These are phyloP conservation scores for Aspergillus campestris DNA, from an alignment of 495 filamentous ascomycete species.

Conservation along the genomic window DNA sequence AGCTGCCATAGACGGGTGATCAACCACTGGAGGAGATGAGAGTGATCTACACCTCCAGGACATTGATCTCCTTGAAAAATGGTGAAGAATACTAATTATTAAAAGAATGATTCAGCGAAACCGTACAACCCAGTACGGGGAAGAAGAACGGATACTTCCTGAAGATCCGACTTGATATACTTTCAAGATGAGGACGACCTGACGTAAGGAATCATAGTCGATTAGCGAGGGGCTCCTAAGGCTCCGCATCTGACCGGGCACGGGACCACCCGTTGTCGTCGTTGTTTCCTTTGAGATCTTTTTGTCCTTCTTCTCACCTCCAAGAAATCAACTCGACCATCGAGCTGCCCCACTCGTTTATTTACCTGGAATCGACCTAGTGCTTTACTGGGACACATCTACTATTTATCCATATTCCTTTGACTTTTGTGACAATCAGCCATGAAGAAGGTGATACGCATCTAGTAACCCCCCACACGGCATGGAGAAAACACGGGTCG, in stretches of 20 bases:
- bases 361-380: background rate
- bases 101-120: too few relatives aligned
- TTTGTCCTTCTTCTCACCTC: background rate
- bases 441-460: slow-evolving; percentile 29
- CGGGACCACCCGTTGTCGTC: background rate
- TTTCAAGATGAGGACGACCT: background rate
- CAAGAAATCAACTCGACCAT: background rate
- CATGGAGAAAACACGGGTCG: slow-evolving; percentile 51
- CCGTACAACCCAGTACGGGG: too few relatives aligned
- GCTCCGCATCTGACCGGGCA: slow-evolving; percentile 17
- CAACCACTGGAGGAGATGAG: too few relatives aligned
- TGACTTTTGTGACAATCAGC: slow-evolving; percentile 4
- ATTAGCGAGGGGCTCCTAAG: slow-evolving; percentile 18
- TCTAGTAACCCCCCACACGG: slow-evolving; percentile 26
- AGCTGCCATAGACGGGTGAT: too few relatives aligned
- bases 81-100: too few relatives aligned
- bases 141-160: too few relatives aligned
- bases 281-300: background rate
- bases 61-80: too few relatives aligned
- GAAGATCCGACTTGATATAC: background rate
- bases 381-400: too few relatives aligned
- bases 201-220: background rate
- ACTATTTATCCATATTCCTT: background rate
- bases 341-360: background rate
- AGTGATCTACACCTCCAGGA: too few relatives aligned